Evolutionary conservation across 257 asterid genomes (phyloP).

Genomic region (Forsythia suspensa): DNA sequence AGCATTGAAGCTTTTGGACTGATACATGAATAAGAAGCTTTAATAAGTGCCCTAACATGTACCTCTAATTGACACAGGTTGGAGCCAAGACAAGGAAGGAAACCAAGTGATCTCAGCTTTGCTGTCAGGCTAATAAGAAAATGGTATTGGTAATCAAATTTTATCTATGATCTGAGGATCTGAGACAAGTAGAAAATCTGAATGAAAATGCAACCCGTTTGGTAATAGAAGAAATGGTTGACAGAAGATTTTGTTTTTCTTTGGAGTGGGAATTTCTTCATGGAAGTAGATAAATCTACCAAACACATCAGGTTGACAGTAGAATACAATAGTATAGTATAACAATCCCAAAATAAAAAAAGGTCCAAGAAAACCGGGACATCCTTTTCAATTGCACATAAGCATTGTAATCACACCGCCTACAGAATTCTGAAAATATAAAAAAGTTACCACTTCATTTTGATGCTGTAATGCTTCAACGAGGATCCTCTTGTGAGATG

Average conservation of each 20-base stretch:
- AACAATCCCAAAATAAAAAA: constrained; percentile 6
- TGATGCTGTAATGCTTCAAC: constrained; percentile 97
- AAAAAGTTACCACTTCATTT: constrained; percentile 85
- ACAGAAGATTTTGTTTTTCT: not conserved
- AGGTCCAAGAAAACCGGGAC: not conserved
- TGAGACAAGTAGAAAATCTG: not conserved
- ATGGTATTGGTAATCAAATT: not conserved
- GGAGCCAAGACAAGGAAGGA: not conserved
- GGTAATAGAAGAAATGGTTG: not conserved
- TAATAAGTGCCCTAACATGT: not conserved
- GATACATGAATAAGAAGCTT: not conserved
- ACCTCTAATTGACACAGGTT: not conserved
- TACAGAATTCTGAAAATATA: not conserved
- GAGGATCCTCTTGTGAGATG: constrained; percentile 98
- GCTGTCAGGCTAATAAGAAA: not conserved
- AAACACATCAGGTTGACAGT: not conserved
- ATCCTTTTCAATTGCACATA: not conserved
- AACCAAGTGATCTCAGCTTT: not conserved
- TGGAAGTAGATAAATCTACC: not conserved
- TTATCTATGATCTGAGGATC: not conserved
- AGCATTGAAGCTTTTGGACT: not conserved
- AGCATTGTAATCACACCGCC: constrained; percentile 11
- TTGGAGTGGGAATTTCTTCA: not conserved
- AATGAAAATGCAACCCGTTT: not conserved
- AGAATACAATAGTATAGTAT: not conserved